phyloP scores from a whole-genome alignment of 306 rosid genomes.

The Begonia fuchsioides region DNA sequence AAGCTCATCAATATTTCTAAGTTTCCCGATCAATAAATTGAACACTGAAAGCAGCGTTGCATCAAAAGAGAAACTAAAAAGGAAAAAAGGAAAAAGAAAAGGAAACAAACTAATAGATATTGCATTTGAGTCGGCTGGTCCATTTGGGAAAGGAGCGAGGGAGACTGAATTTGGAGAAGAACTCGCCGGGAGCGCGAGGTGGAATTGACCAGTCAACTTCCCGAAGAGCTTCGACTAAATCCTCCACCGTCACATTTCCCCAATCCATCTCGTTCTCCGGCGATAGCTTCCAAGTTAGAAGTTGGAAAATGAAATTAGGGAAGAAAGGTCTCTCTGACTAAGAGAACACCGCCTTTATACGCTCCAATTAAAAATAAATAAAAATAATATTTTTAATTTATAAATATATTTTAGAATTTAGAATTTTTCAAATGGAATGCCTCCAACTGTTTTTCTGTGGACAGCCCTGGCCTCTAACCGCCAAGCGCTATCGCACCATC shows the following conservation, averaged over 20 bases:
- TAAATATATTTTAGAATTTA: no score
- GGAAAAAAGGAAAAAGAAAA: background rate
- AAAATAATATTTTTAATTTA: no score
- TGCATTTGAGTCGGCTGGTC: constrained; percentile 5
- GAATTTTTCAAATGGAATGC: no score
- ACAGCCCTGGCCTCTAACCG: no score
- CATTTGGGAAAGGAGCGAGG: constrained; percentile 4
- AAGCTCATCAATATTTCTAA: background rate
- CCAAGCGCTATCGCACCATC: no score
- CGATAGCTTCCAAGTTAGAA: background rate
- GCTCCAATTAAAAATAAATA: no score
- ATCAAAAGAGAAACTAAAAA: background rate
- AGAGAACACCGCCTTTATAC: no score
- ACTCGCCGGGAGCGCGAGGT: constrained; percentile 5
- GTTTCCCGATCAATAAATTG: background rate
- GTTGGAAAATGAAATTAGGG: background rate
- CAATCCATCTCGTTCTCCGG: background rate
- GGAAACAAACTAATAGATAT: constrained; percentile 1
- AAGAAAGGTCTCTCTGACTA: background rate
- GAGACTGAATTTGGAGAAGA: constrained; percentile 1
- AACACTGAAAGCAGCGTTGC: background rate
- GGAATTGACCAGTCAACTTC: constrained; percentile 2
- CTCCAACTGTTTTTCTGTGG: no score
- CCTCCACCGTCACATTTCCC: background rate
- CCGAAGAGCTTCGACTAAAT: constrained; percentile 3